Base-by-base conservation (phyloP, 768 basidiomycete species). In the Lentinula boryana region DNA sequence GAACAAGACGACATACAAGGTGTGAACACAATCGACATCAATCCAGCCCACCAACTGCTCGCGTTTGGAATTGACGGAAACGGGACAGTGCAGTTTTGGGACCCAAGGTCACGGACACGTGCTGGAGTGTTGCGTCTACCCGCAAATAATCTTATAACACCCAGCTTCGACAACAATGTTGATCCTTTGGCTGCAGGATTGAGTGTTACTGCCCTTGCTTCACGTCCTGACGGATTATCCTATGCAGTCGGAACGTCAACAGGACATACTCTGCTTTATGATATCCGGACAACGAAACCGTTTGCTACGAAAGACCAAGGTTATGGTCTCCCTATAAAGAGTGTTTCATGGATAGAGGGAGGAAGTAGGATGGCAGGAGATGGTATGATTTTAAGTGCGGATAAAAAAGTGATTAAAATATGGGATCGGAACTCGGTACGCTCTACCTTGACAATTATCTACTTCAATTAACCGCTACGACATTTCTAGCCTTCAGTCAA, bases 401-500 rank as follows among this genome's bases (percentile, higher is more conserved):
- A 99, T 74, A 91, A 87, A 72, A 98, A 98, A 71, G 96, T 99
- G 31, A 83, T 98, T 68, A 99, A 99, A 74, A 88, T 98, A 32
- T 99, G 97, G 97, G 91, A 95, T 69, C 84, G 88, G 58, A 84
- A 90, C 71, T 82, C 81, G 43, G 93, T 93, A 75, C 58, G 90
- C 76, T 41, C 5, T 49, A 35, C 3, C 53, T 18, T 31, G 5
- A 4, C 18, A 32, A 54, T 41, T 46, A 38, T 60, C 18, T 21
- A 6, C 54, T 57, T 27, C 41, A n/a, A 5, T 27, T 16, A 38
- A 18, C 9, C 6, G 1, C 15, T 44, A 67, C 59, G 56, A 56
- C 60, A 27, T 65, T 56, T 62, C 2, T 58, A 95, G 93, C 88
- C 95, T 35, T 80, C 85, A 7, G 79, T 80, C 32, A 99, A 99